phyloP scores from a whole-genome alignment of 805 yeast species.

The Pichia cabralensis region DNA sequence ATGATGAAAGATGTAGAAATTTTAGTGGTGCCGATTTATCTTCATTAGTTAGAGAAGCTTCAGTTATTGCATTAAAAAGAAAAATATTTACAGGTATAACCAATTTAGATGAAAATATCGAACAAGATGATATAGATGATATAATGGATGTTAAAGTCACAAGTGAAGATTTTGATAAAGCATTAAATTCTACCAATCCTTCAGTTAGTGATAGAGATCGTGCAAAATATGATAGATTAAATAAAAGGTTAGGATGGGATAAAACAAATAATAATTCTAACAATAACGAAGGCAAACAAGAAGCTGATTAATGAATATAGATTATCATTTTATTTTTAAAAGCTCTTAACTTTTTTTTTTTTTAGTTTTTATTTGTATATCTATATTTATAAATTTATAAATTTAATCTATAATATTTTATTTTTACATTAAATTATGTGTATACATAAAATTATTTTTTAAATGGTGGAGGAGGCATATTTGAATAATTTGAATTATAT shows the following conservation, averaged over 20 bases:
- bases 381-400: neutral
- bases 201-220: conserved; percentile 86
- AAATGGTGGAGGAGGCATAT: conserved; percentile 23
- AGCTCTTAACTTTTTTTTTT: neutral
- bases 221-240: conserved; percentile 61
- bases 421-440: too few relatives aligned
- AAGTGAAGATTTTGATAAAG: conserved; percentile 54
- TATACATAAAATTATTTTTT: conserved; percentile 5
- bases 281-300: conserved; percentile 3
- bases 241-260: conserved; percentile 69
- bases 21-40: conserved; percentile 96
- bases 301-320: conserved; percentile 1
- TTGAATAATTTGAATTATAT: conserved; percentile 33
- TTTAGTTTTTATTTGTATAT: neutral
- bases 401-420: neutral
- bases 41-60: conserved; percentile 88
- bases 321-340: too few relatives aligned
- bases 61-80: conserved; percentile 74
- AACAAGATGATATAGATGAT: conserved; percentile 15
- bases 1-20: conserved; percentile 73
- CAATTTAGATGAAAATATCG: conserved; percentile 33
- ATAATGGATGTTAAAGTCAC: conserved; percentile 40
- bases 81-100: conserved; percentile 48
- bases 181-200: conserved; percentile 71
- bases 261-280: conserved; percentile 14